Evolutionary conservation across 768 basidiomycete species (phyloP), one percentile per base, ranked within the genome.

Genomic region (Dentipellis fragilis): DNA sequence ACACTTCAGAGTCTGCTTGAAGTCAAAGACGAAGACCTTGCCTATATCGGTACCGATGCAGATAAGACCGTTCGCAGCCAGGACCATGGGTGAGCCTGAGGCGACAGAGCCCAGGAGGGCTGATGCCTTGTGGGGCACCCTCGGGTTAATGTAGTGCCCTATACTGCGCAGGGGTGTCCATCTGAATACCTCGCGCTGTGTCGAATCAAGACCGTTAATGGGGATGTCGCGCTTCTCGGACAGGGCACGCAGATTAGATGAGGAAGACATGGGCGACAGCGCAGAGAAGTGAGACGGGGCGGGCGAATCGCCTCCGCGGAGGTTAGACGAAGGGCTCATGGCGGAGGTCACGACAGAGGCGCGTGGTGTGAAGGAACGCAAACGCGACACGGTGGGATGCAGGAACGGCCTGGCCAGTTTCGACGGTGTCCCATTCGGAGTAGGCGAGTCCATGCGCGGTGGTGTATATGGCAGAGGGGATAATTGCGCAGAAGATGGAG

Each of bases 21-120:
- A 97, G 68, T 93, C 91, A 67, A 91, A 94, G 1, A 97, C 86
- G 49, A 83, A 76, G 45, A 89, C 75, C 63, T 78, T 82, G 11
- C 94, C 96, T 34, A 74, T 74, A 48, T 85, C 83, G 7, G 89
- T 93, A 14, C 96, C 96, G 7, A 97, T 73, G 61, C 93, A 96
- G 36, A 99, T 81, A 55, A 94, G 71, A 0, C 93, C 94, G 63
- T 89, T 90, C 11, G 89, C 87, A 10, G 87, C 82, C 55, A 97
- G 67, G 9, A 87, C 88, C 0, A 86, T 93, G 5, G 95, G 93
- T 0, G 70, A 71, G 1, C 89, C 90, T 12, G 76, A 63, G 16
- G 75, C 66, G 2, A 79, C 71, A 1, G 81, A 71, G 0, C 85
- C 87, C 22, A 88, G 74, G 1, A 89, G 64, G 39, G 79, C 72